Conservation (phyloP, 2,329 filamentous ascomycete species). For the Cercospora janseana region DNA sequence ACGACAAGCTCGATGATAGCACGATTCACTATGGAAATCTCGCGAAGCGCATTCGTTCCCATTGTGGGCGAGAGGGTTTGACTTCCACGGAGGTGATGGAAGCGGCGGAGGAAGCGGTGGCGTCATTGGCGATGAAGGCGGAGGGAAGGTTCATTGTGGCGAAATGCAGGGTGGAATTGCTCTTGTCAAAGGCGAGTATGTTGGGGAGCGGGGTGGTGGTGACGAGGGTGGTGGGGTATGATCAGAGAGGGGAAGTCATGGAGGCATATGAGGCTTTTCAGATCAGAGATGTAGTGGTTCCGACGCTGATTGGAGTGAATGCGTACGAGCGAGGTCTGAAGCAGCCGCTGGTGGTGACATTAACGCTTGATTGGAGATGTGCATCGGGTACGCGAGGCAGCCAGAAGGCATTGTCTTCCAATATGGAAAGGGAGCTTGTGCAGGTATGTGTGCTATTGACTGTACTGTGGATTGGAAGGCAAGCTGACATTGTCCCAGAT, state of each 20-base stretch:
- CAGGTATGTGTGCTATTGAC: slow-evolving; percentile 52
- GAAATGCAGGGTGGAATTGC: slow-evolving; percentile 39
- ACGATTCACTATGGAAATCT: slow-evolving; percentile 74
- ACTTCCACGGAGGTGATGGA: slow-evolving; percentile 30
- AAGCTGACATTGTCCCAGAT: slow-evolving; percentile 33
- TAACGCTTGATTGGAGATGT: slow-evolving; percentile 59
- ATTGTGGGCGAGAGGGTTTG: too few relatives aligned
- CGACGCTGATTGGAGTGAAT: slow-evolving; percentile 71
- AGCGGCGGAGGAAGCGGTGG: slow-evolving; percentile 23
- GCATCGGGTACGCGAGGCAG: slow-evolving; percentile 11
- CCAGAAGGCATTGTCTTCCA: slow-evolving; percentile 44
- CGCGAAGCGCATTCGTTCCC: slow-evolving; percentile 58
- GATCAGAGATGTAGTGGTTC: slow-evolving; percentile 57
- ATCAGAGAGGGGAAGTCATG: slow-evolving; percentile 26
- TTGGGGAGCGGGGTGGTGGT: slow-evolving; percentile 52
- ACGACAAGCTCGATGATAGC: slow-evolving; percentile 63
- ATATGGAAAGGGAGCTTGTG: slow-evolving; percentile 60
- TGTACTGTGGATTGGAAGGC: too few relatives aligned
- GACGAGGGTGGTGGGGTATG: slow-evolving; percentile 36
- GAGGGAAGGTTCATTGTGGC: slow-evolving; percentile 26
- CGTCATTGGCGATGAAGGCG: slow-evolving; percentile 31
- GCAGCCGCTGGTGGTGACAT: slow-evolving; percentile 64
- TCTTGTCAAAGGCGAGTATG: slow-evolving; percentile 67
- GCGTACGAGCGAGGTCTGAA: slow-evolving; percentile 63
- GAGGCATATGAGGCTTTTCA: slow-evolving; percentile 41